phyloP scores from a whole-genome alignment of 1,284 basidiomycete genomes.

The Meira miltonrushii region DNA sequence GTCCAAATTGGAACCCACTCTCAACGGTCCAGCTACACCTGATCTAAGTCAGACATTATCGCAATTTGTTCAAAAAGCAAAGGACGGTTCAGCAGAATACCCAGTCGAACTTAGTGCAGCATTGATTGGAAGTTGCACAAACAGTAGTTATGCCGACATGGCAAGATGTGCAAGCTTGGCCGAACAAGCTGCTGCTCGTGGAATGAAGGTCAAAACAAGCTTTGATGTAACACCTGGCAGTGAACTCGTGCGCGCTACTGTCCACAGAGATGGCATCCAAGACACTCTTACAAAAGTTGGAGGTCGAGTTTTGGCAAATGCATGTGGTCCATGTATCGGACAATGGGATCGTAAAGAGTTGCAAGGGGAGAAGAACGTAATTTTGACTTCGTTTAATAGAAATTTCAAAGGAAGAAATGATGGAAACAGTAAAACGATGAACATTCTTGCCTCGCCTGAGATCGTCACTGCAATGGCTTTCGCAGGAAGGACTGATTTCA shows the following conservation, averaged over 20 bases:
- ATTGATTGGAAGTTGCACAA: slow-evolving; percentile 95
- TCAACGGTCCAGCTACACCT: slow-evolving; percentile 95
- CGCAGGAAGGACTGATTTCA: slow-evolving; percentile 88
- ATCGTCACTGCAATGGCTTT: slow-evolving; percentile 90
- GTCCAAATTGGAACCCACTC: slow-evolving; percentile 81
- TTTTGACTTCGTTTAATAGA: slow-evolving; percentile 94
- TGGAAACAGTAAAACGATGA: slow-evolving; percentile 91
- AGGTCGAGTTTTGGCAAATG: slow-evolving; percentile 88
- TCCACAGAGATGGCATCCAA: slow-evolving; percentile 88
- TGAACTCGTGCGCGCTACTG: slow-evolving; percentile 94
- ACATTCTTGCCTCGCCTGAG: slow-evolving; percentile 95
- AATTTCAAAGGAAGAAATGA: slow-evolving; percentile 98
- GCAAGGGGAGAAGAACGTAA: slow-evolving; percentile 88
- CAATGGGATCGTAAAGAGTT: slow-evolving; percentile 95
- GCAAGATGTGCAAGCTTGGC: slow-evolving; percentile 86
- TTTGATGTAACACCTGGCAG: slow-evolving; percentile 97
- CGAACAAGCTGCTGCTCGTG: slow-evolving; percentile 76
- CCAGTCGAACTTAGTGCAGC: slow-evolving; percentile 72
- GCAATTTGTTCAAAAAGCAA: slow-evolving; percentile 74
- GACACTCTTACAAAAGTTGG: slow-evolving; percentile 76
- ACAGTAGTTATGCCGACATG: slow-evolving; percentile 60
- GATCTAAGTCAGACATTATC: slow-evolving; percentile 94
- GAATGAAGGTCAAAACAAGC: slow-evolving; percentile 76
- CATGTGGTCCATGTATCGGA: slow-evolving; percentile 97
- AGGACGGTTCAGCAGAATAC: slow-evolving; percentile 84